Evolutionary conservation across 805 yeast species (phyloP).

Genomic region (Candida nanaspora): DNA sequence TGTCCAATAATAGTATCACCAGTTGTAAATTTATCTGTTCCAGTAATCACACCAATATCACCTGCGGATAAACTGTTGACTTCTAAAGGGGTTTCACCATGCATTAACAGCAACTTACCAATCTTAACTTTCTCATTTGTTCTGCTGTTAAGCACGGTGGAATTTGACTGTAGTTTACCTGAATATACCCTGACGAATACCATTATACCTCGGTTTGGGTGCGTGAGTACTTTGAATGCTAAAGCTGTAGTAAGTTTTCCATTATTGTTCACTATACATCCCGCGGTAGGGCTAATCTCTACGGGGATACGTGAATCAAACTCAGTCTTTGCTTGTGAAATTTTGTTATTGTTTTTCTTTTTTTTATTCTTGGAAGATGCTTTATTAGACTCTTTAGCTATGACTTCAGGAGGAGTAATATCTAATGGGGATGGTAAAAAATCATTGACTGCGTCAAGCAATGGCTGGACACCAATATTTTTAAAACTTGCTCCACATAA

Average conservation of each 20-base stretch:
- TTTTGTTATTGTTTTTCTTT: constrained; percentile 11
- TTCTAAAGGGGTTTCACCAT: constrained; percentile 79
- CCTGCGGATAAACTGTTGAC: constrained; percentile 62
- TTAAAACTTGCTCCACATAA: constrained; percentile 89
- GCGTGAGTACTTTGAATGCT: constrained; percentile 88
- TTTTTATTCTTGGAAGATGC: constrained; percentile 6
- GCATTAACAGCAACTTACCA: constrained; percentile 70
- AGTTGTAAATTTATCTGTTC: constrained; percentile 66
- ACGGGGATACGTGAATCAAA: constrained; percentile 22
- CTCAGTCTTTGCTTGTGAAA: constrained; percentile 4
- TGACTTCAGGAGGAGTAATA: constrained; percentile 47
- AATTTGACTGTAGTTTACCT: constrained; percentile 61
- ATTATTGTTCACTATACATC: constrained; percentile 47
- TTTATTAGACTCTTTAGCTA: background rate
- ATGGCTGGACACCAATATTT: constrained; percentile 92
- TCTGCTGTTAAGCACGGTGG: constrained; percentile 59
- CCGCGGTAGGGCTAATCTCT: constrained; percentile 32
- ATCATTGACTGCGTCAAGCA: constrained; percentile 73
- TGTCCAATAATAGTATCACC: constrained; percentile 85
- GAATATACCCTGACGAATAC: constrained; percentile 84
- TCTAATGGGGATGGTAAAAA: constrained; percentile 82
- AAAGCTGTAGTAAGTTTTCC: constrained; percentile 65
- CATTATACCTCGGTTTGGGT: constrained; percentile 75
- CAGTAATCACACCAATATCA: constrained; percentile 85
- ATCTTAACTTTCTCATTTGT: constrained; percentile 61